Percentiles rank a stretch among this genome's conserved stretches.
Evolutionary conservation across 176 grass and related monocot species (phyloP).

Genomic region (Zea mays): Zm-B73-REFERENCE-NAM-5.0 NC_050098.1:224345501-224346000

Average conservation of each 20-base stretch:
- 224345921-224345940: constrained; percentile 86
- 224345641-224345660: background rate
- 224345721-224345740: background rate
- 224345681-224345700: constrained; percentile 24
- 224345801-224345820: constrained; percentile 16
- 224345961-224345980: constrained; percentile 76
- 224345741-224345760: constrained; percentile 40
- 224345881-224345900: constrained; percentile 76
- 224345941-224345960: constrained; percentile 85
- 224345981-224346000: constrained; percentile 51
- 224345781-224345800: constrained; percentile 42
- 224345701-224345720: constrained; percentile 29
- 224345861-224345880: constrained; percentile 45
- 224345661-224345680: background rate
- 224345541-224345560: background rate
- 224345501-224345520: background rate
- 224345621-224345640: background rate
- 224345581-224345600: background rate
- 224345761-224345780: constrained; percentile 37
- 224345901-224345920: constrained; percentile 71
- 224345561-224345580: background rate
- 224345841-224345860: background rate
- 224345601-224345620: background rate
- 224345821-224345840: background rate
- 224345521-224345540: background rate